These are phyloP conservation scores for Setaria italica DNA, from an alignment of 202 grass and related monocot species.

Conservation along the genomic window DNA sequence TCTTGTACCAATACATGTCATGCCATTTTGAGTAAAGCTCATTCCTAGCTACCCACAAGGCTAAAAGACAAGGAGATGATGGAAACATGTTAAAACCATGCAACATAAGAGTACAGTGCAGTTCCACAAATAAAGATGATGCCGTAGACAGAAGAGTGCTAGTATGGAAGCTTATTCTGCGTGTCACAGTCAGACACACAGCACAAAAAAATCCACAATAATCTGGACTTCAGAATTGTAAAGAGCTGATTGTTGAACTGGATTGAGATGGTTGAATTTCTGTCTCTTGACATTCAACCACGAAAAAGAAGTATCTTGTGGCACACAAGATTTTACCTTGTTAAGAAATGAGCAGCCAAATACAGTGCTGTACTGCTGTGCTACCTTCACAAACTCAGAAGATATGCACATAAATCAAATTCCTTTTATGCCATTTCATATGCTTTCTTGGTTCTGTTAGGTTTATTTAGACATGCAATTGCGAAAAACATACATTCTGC, in stretches of 20 bases:
- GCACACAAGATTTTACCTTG: too few species aligned
- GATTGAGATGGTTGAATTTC: background rate
- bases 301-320: too few species aligned
- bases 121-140: background rate
- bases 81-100: slow-evolving; percentile 4
- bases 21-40: slow-evolving; percentile 25
- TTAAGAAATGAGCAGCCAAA: background rate
- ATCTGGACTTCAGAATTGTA: background rate
- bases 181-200: background rate
- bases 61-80: background rate
- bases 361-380: background rate
- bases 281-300: too few species aligned
- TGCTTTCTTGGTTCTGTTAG: background rate
- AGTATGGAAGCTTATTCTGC: background rate
- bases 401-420: slow-evolving; percentile 26
- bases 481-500: background rate
- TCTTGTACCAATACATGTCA: slow-evolving; percentile 9
- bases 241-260: background rate
- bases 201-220: slow-evolving; percentile 4
- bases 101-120: background rate
- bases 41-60: slow-evolving; percentile 6
- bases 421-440: slow-evolving; percentile 5
- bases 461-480: background rate
- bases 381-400: slow-evolving; percentile 7
- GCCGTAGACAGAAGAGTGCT: background rate